These are phyloP conservation scores for Phaffomyces thermotolerans DNA, from an alignment of 805 yeast genomes.

Conservation along the genomic window DNA sequence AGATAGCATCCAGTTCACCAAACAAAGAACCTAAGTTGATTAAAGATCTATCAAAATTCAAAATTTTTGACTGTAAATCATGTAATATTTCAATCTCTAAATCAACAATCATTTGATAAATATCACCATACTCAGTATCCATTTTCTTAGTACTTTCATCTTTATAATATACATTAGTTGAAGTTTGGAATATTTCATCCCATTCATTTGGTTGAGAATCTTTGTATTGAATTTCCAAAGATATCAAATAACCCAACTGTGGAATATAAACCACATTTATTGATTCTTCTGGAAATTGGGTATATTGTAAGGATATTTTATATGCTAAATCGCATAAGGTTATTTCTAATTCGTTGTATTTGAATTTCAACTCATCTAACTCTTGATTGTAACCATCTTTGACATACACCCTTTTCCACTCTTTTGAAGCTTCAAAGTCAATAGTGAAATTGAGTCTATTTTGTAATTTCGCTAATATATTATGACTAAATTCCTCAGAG, in stretches of 20 bases:
- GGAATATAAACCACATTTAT: conserved; percentile 37
- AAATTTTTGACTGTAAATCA: conserved; percentile 23
- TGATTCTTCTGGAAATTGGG: conserved; percentile 7
- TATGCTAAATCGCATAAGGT: conserved; percentile 22
- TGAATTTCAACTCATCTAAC: conserved; percentile 18
- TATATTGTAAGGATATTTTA: conserved; percentile 7
- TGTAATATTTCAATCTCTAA: conserved; percentile 34
- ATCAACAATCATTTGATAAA: conserved; percentile 34
- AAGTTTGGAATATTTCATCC: conserved; percentile 33
- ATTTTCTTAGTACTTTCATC: conserved; percentile 23
- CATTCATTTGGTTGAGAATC: conserved; percentile 18
- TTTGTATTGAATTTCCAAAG: conserved; percentile 14
- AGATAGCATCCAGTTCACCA: conserved; percentile 32
- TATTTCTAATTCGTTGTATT: conserved; percentile 23
- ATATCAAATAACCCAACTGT: conserved; percentile 36
- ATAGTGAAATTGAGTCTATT: conserved; percentile 22
- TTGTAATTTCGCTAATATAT: conserved; percentile 9
- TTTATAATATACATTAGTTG: conserved; percentile 31
- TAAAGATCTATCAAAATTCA: conserved; percentile 11
- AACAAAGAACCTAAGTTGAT: conserved; percentile 17
- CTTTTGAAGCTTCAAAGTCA: conserved; percentile 31
- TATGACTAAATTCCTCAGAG: conserved; percentile 7
- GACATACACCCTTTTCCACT: conserved; percentile 23
- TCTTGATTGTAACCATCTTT: conserved; percentile 24
- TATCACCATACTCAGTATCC: conserved; percentile 36